These are phyloP conservation scores for Moelleriella libera DNA, from an alignment of 2,329 filamentous ascomycete genomes.

Conservation along the genomic window DNA sequence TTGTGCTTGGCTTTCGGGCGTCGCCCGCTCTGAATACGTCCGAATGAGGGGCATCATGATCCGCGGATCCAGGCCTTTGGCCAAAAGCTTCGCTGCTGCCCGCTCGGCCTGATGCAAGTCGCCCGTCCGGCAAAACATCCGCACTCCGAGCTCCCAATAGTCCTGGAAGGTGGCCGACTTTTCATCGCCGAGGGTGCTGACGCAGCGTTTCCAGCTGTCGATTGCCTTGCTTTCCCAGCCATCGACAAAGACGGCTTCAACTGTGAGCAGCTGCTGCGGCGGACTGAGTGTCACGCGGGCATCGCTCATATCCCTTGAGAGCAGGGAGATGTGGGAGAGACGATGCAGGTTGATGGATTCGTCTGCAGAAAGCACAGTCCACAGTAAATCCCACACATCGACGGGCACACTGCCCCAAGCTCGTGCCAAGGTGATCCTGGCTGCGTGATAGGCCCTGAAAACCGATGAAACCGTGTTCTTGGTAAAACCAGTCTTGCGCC, in stretches of 20 bases:
- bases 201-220: constrained; percentile 47
- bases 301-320: constrained; percentile 52
- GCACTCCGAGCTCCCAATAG: constrained; percentile 52
- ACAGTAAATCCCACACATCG: constrained; percentile 50
- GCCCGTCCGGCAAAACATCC: constrained; percentile 45
- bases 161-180: constrained; percentile 29
- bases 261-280: constrained; percentile 48
- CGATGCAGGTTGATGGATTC: constrained; percentile 37
- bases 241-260: constrained; percentile 53
- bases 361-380: constrained; percentile 43
- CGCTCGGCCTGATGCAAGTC: constrained; percentile 45
- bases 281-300: constrained; percentile 39
- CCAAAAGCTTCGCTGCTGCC: constrained; percentile 38
- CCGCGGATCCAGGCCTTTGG: constrained; percentile 33
- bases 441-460: constrained; percentile 36
- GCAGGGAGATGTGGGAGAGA: constrained; percentile 43
- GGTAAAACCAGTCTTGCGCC: constrained; percentile 13
- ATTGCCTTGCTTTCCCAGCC: constrained; percentile 47
- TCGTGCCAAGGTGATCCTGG: constrained; percentile 27
- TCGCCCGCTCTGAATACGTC: constrained; percentile 42
- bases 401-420: constrained; percentile 41
- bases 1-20: constrained; percentile 28
- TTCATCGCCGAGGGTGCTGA: constrained; percentile 34
- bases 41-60: constrained; percentile 56
- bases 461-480: constrained; percentile 21